phyloP scores from a whole-genome alignment of 345 rosid genomes.

The Salix suchowensis region DNA sequence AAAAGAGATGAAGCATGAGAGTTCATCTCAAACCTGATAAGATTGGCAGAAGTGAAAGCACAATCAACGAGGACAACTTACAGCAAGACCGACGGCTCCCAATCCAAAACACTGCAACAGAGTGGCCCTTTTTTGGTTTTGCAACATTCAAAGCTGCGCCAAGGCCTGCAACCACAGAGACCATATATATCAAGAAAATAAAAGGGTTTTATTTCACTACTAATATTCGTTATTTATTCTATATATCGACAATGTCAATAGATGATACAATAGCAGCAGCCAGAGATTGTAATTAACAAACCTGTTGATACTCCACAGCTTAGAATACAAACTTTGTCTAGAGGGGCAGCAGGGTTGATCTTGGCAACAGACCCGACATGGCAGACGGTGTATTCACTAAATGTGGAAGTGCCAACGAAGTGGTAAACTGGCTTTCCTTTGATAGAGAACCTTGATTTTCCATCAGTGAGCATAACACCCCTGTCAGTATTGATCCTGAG shows the following conservation, averaged over 20 bases:
- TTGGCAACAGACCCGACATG: constrained; percentile 68
- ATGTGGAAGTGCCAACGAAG: constrained; percentile 74
- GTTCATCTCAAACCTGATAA: neutral
- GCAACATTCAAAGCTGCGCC: constrained; percentile 82
- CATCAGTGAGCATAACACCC: constrained; percentile 63
- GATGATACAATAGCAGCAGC: neutral
- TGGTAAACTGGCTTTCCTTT: constrained; percentile 68
- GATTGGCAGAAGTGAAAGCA: neutral
- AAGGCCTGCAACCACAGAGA: constrained; percentile 30
- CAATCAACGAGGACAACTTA: constrained; percentile 18
- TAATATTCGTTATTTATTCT: neutral
- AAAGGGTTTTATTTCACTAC: neutral
- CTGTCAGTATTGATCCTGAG: constrained; percentile 74
- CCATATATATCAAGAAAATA: neutral
- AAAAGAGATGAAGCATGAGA: neutral
- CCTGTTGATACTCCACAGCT: constrained; percentile 81
- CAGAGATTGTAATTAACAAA: neutral
- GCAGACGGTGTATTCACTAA: constrained; percentile 77
- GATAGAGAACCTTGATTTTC: constrained; percentile 61
- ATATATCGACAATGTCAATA: neutral
- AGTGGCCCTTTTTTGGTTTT: constrained; percentile 59
- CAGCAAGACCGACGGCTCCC: constrained; percentile 77
- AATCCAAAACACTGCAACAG: constrained; percentile 66
- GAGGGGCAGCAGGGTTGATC: constrained; percentile 76
- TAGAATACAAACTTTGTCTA: constrained; percentile 74